Evolutionary conservation across 352 stramenopile genomes (phyloP).

Genomic region (Globisporangium mamillatum): DNA sequence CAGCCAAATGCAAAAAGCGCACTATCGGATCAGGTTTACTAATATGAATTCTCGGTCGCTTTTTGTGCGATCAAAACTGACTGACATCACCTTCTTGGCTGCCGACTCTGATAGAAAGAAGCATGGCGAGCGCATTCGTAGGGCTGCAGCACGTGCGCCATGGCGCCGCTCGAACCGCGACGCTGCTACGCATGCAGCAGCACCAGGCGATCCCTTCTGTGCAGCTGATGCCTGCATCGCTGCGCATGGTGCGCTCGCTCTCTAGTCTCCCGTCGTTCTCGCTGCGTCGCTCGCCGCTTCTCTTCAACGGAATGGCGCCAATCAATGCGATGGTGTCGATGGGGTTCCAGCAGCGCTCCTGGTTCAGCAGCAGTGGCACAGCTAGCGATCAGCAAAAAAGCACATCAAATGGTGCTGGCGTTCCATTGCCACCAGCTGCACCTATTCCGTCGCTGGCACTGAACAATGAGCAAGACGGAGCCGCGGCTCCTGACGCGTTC

Average conservation of each 20-base stretch:
- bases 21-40: background rate
- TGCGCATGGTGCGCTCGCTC: background rate
- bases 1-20: background rate
- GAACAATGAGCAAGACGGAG: slow-evolving; percentile 3
- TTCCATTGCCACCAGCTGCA: background rate
- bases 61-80: background rate
- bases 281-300: slow-evolving; percentile 3
- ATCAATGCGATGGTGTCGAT: background rate
- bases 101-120: background rate
- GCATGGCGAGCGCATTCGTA: slow-evolving; percentile 11
- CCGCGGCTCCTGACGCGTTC: slow-evolving; percentile 31
- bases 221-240: background rate
- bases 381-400: background rate
- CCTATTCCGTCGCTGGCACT: slow-evolving; percentile 5
- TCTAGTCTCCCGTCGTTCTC: background rate
- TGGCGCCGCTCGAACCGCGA: background rate
- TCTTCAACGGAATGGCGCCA: background rate
- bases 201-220: background rate
- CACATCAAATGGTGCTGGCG: background rate
- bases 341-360: slow-evolving; percentile 6
- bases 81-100: background rate
- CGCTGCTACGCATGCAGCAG: slow-evolving; percentile 1
- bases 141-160: slow-evolving; percentile 10
- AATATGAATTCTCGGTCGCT: background rate
- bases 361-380: background rate